Evolutionary conservation across 2,329 filamentous ascomycete species (phyloP).

Genomic region (Neurospora crassa): DNA sequence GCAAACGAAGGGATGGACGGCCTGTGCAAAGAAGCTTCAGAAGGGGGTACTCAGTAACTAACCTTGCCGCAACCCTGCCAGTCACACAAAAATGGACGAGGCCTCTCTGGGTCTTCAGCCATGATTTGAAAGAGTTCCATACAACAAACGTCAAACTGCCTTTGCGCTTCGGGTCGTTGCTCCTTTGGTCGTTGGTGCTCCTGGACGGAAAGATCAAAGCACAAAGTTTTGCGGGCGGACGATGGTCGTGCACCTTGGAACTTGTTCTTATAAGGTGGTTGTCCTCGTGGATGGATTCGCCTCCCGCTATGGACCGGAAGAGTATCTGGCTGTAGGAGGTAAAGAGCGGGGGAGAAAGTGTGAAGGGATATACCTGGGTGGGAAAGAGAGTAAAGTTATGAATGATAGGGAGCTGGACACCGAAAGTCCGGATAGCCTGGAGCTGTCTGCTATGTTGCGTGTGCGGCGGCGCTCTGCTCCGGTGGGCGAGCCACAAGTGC

Average conservation of each 20-base stretch:
- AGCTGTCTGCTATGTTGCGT: background rate
- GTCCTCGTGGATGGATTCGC: background rate
- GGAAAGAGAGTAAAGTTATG: background rate
- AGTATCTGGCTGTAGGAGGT: background rate
- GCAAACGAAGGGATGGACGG: background rate
- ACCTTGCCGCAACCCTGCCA: conserved; percentile 56
- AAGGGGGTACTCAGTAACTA: conserved; percentile 16
- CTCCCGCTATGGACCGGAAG: background rate
- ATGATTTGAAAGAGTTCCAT: conserved; percentile 1
- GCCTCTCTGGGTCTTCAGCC: background rate
- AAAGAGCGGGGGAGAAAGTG: background rate
- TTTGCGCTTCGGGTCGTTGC: background rate
- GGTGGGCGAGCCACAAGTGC: background rate
- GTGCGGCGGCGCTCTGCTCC: background rate
- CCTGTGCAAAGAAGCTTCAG: background rate
- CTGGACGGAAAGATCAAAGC: background rate
- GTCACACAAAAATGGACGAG: conserved; percentile 54
- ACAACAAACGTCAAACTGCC: background rate
- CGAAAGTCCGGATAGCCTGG: background rate
- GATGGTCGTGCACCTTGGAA: background rate
- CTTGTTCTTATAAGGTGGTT: background rate
- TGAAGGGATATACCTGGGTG: background rate
- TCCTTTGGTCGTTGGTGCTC: background rate
- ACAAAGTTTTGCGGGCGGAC: background rate
- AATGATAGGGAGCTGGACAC: background rate